Conservation (phyloP, 257 asterid genomes). For the Ilex aquifolium region DNA sequence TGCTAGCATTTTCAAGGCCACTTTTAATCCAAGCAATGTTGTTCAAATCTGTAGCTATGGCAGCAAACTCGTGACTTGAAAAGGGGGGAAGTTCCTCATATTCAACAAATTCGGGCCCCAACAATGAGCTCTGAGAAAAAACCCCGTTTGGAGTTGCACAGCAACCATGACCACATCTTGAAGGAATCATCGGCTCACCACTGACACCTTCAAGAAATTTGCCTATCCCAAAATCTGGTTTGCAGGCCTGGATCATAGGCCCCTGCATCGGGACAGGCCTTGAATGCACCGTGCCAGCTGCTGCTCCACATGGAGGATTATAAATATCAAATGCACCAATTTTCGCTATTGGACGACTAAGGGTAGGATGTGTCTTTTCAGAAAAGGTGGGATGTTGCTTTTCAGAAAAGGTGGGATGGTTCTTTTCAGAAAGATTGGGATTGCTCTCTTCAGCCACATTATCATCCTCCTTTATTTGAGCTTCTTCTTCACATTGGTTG, state of each 20-base stretch:
- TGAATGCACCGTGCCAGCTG: slow-evolving; percentile 13
- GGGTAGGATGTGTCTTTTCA: no score
- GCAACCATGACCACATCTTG: slow-evolving; percentile 73
- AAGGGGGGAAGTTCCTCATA: slow-evolving; percentile 55
- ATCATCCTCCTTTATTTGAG: slow-evolving; percentile 16
- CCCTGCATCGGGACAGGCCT: slow-evolving; percentile 36
- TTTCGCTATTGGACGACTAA: slow-evolving; percentile 48
- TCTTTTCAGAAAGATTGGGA: slow-evolving; percentile 17
- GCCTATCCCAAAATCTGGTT: slow-evolving; percentile 25
- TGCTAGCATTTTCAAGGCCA: slow-evolving; percentile 41
- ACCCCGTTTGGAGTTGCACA: slow-evolving; percentile 29
- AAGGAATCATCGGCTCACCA: slow-evolving; percentile 47
- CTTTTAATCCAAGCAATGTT: slow-evolving; percentile 68
- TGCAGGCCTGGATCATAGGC: slow-evolving; percentile 31
- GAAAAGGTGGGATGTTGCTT: no score
- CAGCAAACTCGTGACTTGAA: slow-evolving; percentile 42
- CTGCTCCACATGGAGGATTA: slow-evolving; percentile 25
- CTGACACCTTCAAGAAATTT: slow-evolving; percentile 28
- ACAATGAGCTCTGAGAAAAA: slow-evolving; percentile 39
- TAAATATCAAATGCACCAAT: slow-evolving; percentile 54
- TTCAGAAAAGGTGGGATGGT: slow-evolving; percentile 15
- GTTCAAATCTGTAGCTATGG: slow-evolving; percentile 59
- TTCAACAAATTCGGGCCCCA: slow-evolving; percentile 84
- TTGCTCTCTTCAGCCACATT: slow-evolving; percentile 10
- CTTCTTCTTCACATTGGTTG: slow-evolving; percentile 14